These are phyloP conservation scores for Peronospora tabacina DNA, from an alignment of 352 stramenopile genomes.

Conservation along the genomic window DNA sequence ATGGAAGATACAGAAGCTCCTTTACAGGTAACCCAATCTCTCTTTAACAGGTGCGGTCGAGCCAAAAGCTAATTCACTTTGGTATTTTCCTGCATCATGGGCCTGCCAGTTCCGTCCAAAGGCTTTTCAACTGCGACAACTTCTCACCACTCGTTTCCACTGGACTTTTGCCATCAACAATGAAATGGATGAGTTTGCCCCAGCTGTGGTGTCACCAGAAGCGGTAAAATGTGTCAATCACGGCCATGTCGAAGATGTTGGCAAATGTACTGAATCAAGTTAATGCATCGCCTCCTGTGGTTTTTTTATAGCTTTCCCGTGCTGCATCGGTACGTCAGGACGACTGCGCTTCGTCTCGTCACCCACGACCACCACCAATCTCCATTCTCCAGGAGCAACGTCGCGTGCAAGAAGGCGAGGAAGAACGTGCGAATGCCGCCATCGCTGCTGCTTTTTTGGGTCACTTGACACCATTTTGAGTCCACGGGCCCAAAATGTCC, in stretches of 20 bases:
- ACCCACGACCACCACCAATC: not conserved
- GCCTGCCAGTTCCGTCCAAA: conserved; percentile 27
- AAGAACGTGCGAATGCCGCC: conserved; percentile 23
- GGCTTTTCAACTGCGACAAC: conserved; percentile 26
- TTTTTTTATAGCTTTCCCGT: conserved; percentile 11
- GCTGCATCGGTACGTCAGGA: not conserved
- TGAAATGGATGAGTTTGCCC: conserved; percentile 38
- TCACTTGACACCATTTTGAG: conserved; percentile 5
- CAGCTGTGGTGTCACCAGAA: conserved; percentile 34
- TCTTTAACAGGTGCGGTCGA: not conserved
- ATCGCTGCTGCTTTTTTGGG: conserved; percentile 31
- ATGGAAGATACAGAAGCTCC: conserved; percentile 37
- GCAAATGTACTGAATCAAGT: conserved; percentile 1
- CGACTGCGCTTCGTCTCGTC: not conserved
- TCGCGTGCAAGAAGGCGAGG: conserved; percentile 16
- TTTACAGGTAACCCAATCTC: conserved; percentile 18
- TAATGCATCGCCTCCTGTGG: not conserved
- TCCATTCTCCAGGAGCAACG: not conserved
- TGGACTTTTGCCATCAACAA: conserved; percentile 27
- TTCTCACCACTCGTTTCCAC: conserved; percentile 36
- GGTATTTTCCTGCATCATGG: not conserved
- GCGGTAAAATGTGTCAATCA: too few relatives aligned
- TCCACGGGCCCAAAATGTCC: not conserved
- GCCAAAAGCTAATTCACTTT: not conserved
- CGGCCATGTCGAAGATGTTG: too few relatives aligned